Evolutionary conservation across 768 basidiomycete genomes (phyloP).

Genomic region (Psilocybe tampanensis): DNA sequence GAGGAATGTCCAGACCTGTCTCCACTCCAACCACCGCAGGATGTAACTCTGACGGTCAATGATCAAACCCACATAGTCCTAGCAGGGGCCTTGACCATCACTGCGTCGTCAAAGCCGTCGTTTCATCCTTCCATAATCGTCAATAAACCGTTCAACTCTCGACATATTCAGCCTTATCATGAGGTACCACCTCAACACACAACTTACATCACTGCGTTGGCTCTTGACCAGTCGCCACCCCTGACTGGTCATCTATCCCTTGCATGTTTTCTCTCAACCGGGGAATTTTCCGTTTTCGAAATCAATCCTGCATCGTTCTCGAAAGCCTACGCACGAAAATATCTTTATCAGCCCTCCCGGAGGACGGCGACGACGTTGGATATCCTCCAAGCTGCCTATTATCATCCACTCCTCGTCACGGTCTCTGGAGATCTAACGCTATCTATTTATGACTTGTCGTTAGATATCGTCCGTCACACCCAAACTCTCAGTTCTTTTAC

Average conservation of each 20-base stretch:
- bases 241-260: constrained; percentile 45
- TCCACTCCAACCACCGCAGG: constrained; percentile 2
- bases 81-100: constrained; percentile 61
- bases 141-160: not conserved
- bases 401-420: constrained; percentile 77
- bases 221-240: constrained; percentile 76
- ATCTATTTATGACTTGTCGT: constrained; percentile 71
- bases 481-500: constrained; percentile 79
- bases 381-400: constrained; percentile 70
- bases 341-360: constrained; percentile 50
- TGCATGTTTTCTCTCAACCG: constrained; percentile 65
- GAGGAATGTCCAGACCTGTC: constrained; percentile 28
- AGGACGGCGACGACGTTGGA: constrained; percentile 42
- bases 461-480: constrained; percentile 49
- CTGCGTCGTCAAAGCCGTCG: constrained; percentile 47
- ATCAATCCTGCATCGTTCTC: constrained; percentile 49
- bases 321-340: constrained; percentile 38
- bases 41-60: not conserved
- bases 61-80: constrained; percentile 48
- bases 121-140: constrained; percentile 25
- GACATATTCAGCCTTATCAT: constrained; percentile 37
- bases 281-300: constrained; percentile 64
- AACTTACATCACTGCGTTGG: constrained; percentile 59
- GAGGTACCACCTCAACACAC: constrained; percentile 32
- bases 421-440: constrained; percentile 69